Percentiles rank a stretch among this genome's conserved stretches.
These are phyloP conservation scores for Fusarium poae DNA, from an alignment of 2,329 filamentous ascomycete genomes.

Conservation along the genomic window DNA sequence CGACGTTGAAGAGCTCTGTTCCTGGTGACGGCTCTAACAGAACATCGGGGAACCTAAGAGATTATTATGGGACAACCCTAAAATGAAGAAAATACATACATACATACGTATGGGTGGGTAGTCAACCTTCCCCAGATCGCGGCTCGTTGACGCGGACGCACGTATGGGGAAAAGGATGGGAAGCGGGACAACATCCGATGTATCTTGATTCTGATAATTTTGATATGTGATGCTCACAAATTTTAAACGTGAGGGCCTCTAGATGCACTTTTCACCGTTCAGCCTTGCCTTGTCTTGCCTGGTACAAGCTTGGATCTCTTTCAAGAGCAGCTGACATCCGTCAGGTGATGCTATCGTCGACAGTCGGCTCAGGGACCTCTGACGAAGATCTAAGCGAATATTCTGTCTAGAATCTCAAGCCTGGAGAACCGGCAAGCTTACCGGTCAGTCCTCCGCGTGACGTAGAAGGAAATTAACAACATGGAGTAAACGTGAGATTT, in stretches of 20 bases:
- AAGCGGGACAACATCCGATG: not conserved
- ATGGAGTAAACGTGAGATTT: constrained; percentile 39
- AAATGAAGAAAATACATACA: not conserved
- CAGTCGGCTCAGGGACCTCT: constrained; percentile 1
- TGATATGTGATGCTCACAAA: not conserved
- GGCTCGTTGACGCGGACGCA: not conserved
- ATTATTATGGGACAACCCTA: constrained; percentile 17
- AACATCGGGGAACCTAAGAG: constrained; percentile 1
- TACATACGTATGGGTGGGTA: too few species aligned
- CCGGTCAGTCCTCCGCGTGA: constrained; percentile 42
- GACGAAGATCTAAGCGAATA: constrained; percentile 2
- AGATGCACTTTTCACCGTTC: not conserved
- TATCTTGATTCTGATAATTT: constrained; percentile 10
- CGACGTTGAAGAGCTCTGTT: not conserved
- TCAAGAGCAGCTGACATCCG: not conserved
- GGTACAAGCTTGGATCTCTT: not conserved
- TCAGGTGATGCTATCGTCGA: constrained; percentile 6
- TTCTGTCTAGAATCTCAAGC: constrained; percentile 20
- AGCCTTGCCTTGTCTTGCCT: constrained; percentile 2
- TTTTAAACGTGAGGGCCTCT: not conserved
- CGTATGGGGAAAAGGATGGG: constrained; percentile 15
- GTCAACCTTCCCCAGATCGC: constrained; percentile 3
- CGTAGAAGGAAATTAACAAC: constrained; percentile 37
- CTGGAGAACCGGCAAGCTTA: constrained; percentile 10
- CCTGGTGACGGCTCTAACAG: not conserved